A percentile compares a stretch with the other conserved stretches of the same genome.
Conservation (phyloP, 2,329 filamentous ascomycete species). For the Aureobasidium pullulans region DNA sequence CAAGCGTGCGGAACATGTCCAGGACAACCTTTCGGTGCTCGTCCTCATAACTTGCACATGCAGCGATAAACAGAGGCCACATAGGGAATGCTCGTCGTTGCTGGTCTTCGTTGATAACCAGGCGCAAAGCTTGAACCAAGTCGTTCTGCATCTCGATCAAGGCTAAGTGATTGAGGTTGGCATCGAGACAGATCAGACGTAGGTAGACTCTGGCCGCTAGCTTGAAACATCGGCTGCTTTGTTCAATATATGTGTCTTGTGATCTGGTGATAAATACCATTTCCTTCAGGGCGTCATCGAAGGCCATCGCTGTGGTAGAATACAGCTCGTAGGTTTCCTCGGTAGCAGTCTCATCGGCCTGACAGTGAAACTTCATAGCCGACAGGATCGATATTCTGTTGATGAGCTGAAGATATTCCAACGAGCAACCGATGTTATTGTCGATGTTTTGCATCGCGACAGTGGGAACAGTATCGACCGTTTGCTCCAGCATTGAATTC, state of each 20-base stretch:
- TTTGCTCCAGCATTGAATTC: neutral
- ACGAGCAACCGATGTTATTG: neutral
- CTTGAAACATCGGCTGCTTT: neutral
- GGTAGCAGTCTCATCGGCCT: neutral
- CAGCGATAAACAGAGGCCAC: slow-evolving; percentile 7
- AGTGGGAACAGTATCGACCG: neutral
- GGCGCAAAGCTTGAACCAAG: neutral
- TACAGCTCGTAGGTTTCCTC: neutral
- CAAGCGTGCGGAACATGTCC: neutral
- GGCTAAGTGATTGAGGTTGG: neutral
- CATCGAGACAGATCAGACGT: neutral
- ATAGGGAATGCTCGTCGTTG: neutral
- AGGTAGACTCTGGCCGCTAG: neutral
- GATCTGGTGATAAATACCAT: neutral
- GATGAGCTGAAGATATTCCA: slow-evolving; percentile 1
- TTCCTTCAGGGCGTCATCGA: neutral
- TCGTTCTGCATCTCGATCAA: neutral
- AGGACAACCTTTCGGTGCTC: neutral
- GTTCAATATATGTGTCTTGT: neutral
- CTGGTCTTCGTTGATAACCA: slow-evolving; percentile 1
- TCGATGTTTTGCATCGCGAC: neutral
- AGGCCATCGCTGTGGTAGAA: neutral
- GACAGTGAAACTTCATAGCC: neutral
- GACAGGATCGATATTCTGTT: slow-evolving; percentile 4
- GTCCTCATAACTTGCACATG: neutral